These are phyloP conservation scores for Leccinum variicolor DNA, from an alignment of 768 basidiomycete genomes.

Conservation along the genomic window DNA sequence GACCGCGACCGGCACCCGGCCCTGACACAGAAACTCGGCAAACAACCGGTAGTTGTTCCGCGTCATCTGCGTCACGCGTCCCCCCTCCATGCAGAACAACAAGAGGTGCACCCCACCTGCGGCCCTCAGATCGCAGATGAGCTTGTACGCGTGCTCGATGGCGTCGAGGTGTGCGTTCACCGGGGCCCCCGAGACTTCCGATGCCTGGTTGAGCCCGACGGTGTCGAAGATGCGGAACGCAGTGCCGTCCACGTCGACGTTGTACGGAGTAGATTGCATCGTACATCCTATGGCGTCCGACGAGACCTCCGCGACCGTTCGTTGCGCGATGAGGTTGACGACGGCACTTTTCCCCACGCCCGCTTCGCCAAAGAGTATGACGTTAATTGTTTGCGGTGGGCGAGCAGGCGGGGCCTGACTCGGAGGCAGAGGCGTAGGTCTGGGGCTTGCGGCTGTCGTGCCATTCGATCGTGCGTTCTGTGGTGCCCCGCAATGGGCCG, in stretches of 20 bases:
- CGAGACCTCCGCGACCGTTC: constrained; percentile 4
- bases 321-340: constrained; percentile 2
- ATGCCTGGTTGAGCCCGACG: constrained; percentile 20
- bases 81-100: constrained; percentile 33
- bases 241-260: constrained; percentile 7
- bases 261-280: constrained; percentile 21
- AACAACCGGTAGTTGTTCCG: constrained; percentile 36
- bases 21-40: constrained; percentile 33
- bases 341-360: constrained; percentile 8
- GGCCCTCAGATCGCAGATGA: constrained; percentile 24
- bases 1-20: constrained; percentile 33
- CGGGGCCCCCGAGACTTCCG: neutral
- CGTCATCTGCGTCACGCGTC: constrained; percentile 24
- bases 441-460: neutral
- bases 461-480: neutral
- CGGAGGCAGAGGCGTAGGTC: neutral
- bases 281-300: constrained; percentile 27
- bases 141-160: constrained; percentile 12
- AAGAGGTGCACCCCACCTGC: constrained; percentile 35
- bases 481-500: neutral
- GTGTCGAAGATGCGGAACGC: constrained; percentile 25
- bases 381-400: neutral
- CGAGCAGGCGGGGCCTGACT: neutral
- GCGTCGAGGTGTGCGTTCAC: neutral
- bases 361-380: constrained; percentile 3